These are phyloP conservation scores for Conticribra guillardii DNA, from an alignment of 108 stramenopile species.

Conservation along the genomic window DNA sequence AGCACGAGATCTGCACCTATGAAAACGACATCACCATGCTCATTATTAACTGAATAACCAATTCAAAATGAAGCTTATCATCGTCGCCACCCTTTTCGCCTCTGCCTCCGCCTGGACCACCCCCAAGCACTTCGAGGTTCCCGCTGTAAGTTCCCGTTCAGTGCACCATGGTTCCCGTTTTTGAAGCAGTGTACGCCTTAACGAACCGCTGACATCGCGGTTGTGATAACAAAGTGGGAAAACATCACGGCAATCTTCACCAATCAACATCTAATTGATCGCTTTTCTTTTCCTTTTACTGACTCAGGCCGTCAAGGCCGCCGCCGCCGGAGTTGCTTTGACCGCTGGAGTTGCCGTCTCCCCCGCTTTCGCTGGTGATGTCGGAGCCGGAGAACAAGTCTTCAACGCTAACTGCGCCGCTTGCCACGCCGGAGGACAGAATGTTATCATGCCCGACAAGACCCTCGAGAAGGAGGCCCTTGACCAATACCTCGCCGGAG, in stretches of 20 bases:
- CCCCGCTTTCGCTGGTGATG: constrained; percentile 87
- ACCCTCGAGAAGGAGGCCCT: constrained; percentile 94
- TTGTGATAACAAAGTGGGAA: no score
- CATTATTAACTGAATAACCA: no score
- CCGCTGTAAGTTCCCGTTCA: constrained; percentile 49
- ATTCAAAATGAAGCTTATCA: constrained; percentile 83
- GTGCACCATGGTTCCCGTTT: background rate
- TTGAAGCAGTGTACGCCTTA: no score
- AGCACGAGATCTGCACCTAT: no score
- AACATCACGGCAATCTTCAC: background rate
- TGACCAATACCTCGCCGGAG: constrained; percentile 86
- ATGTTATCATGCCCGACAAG: constrained; percentile 95
- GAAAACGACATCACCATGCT: no score
- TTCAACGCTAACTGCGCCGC: constrained; percentile 96
- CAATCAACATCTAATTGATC: background rate
- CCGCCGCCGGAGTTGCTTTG: constrained; percentile 68
- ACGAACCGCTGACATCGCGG: no score
- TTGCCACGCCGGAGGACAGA: constrained; percentile 95
- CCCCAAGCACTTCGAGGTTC: constrained; percentile 36
- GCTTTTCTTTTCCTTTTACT: background rate
- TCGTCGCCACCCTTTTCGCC: constrained; percentile 77
- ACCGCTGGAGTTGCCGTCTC: constrained; percentile 68
- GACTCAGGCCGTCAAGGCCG: constrained; percentile 58
- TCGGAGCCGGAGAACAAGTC: constrained; percentile 83
- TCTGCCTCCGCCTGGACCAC: constrained; percentile 77